Base-by-base conservation (phyloP, 352 stramenopile genomes). In the Pythium sp. region DNA sequence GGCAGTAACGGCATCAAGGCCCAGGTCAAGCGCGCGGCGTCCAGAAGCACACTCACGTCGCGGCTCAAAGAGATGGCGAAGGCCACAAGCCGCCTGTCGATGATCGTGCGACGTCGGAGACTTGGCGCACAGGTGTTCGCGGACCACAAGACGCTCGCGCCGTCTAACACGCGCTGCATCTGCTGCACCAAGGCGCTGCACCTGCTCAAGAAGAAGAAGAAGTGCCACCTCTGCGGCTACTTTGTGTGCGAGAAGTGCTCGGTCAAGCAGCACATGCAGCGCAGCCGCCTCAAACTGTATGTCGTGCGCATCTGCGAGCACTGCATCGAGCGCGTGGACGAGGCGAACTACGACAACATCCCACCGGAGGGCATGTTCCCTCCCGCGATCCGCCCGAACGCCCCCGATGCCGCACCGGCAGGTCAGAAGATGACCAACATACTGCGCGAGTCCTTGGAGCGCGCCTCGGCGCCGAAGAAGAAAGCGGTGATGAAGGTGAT, bases 181-280 rank as follows among this genome's bases (percentile, higher is more conserved):
- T 71, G 67, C 66, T 84, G 77, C 58, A 68, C 64, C 2, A 66
- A 51, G 47, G 47, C 47, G 32, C 67, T 82, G 46, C 60, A 79
- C n/a, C 7, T 72, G 65, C 18, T 79, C 79, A 47, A 47, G 57
- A 70, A 76, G 9, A 76, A 79, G 30, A 86, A 86, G 57, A 74
- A 75, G 22, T 92, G 84, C 58, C 74, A 87, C 34, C 65, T 92
- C 14, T 90, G 84, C 34, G 80, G 78, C n/a, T 84, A 78, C 38
- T 67, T 82, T 26, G 76, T 84, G 4, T 86, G 79, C 54, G 70
- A 82, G 7, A 80, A 75, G 46, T 86, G 79, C 56, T 80, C 77
- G 0, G 64, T 74, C 14, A 70, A 65, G 30, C 77, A 85, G 70
- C 68, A 84, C 47, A 70, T 79, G 8, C 70, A 81, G 57, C 73